phyloP scores from a whole-genome alignment of 306 rosid genomes.

The Cicer pinnatifidum region DNA sequence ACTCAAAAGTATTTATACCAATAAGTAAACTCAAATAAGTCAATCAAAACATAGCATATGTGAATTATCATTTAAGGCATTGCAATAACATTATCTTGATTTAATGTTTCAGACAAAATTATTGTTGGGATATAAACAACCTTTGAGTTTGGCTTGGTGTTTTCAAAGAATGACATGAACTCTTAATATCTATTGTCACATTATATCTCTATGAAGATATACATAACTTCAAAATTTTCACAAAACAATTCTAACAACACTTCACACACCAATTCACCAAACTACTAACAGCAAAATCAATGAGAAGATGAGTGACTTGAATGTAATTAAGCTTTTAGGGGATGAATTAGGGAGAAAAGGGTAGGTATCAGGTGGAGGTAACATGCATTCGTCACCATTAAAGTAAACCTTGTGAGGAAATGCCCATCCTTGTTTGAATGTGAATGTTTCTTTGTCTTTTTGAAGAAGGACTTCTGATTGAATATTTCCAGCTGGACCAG shows the following conservation, averaged over 20 bases:
- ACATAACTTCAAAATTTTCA: conserved; percentile 50
- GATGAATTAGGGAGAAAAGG: conserved; percentile 83
- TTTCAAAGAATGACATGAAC: conserved; percentile 39
- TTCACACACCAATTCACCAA: conserved; percentile 48
- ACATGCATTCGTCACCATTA: conserved; percentile 93
- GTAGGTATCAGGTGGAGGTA: conserved; percentile 88
- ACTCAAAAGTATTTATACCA: too few species aligned
- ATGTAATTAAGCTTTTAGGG: conserved; percentile 28
- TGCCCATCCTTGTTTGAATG: conserved; percentile 94
- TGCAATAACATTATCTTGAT: conserved; percentile 13
- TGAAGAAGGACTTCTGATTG: conserved; percentile 83
- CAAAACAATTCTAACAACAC: conserved; percentile 36
- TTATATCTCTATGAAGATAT: conserved; percentile 20
- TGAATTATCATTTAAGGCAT: conserved; percentile 17
- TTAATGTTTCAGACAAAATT: conserved; percentile 29
- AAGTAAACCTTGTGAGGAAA: conserved; percentile 88
- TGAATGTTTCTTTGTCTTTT: conserved; percentile 76
- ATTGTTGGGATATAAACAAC: conserved; percentile 28
- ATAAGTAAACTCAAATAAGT: too few species aligned
- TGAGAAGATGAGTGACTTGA: conserved; percentile 51
- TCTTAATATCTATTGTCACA: conserved; percentile 17
- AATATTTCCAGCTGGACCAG: conserved; percentile 78
- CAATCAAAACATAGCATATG: neutral
- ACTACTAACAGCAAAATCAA: conserved; percentile 58
- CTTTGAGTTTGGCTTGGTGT: conserved; percentile 26